Evolutionary conservation across 768 basidiomycete species (phyloP).

Genomic region (Auriscalpium orientale): DNA sequence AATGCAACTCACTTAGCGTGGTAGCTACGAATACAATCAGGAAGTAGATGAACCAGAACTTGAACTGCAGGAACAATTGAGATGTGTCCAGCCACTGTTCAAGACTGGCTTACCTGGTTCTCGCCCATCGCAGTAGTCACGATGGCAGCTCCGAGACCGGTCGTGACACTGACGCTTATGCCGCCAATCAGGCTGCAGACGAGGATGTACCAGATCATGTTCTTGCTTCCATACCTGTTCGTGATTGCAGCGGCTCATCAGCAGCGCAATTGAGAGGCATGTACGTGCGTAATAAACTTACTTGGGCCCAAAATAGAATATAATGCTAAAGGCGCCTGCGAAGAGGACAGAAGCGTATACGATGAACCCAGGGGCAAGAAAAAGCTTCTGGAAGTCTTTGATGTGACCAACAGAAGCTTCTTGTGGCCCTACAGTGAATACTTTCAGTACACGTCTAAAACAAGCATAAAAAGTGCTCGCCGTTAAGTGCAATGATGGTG

Average conservation of each 20-base stretch:
- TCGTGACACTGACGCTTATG: conserved; percentile 89
- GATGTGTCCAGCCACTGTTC: background rate
- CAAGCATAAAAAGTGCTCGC: conserved; percentile 26
- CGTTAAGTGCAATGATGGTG: conserved; percentile 86
- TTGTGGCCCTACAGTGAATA: conserved; percentile 43
- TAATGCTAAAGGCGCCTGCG: conserved; percentile 54
- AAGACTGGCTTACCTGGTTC: conserved; percentile 54
- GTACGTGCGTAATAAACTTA: conserved; percentile 25
- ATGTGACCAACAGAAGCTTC: conserved; percentile 69
- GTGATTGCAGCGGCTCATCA: background rate
- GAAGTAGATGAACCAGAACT: conserved; percentile 88
- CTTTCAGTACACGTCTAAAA: conserved; percentile 2
- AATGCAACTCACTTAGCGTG: conserved; percentile 58
- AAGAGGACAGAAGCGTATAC: conserved; percentile 62
- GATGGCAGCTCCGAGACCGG: conserved; percentile 87
- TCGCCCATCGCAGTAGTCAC: conserved; percentile 69
- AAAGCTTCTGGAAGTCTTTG: conserved; percentile 64
- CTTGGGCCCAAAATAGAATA: conserved; percentile 78
- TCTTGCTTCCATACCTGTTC: conserved; percentile 73
- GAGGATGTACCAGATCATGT: conserved; percentile 91
- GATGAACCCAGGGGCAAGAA: conserved; percentile 79
- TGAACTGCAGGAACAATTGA: conserved; percentile 52
- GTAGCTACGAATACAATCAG: conserved; percentile 73
- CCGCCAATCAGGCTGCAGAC: conserved; percentile 98
- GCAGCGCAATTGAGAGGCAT: too few species aligned